phyloP scores from a whole-genome alignment of 352 stramenopile species.

The Globisporangium camurandrum region DNA sequence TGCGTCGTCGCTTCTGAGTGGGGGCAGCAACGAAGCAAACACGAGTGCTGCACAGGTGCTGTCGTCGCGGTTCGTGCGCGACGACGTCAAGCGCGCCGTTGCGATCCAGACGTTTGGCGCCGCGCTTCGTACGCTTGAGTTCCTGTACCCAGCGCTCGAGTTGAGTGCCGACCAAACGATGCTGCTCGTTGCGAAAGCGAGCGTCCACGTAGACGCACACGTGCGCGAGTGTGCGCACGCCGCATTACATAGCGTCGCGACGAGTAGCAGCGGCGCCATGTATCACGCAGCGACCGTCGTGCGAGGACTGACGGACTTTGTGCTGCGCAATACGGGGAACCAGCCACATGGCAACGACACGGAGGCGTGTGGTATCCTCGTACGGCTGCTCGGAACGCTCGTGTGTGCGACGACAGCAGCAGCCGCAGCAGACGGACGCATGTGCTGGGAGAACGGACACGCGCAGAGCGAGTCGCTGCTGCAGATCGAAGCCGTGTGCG shows the following conservation, averaged over 20 bases:
- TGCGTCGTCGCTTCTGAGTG: not conserved
- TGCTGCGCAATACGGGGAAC: constrained; percentile 41
- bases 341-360: constrained; percentile 19
- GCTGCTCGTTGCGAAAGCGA: constrained; percentile 38
- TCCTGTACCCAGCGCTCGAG: constrained; percentile 36
- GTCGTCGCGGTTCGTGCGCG: constrained; percentile 12
- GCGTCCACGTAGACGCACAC: constrained; percentile 31
- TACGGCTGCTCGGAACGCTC: constrained; percentile 23
- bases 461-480: constrained; percentile 38
- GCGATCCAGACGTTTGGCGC: constrained; percentile 45
- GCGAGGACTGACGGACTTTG: constrained; percentile 49
- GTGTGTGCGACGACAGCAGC: constrained; percentile 13
- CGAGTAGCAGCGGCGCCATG: constrained; percentile 1
- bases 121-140: constrained; percentile 29
- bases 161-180: constrained; percentile 63
- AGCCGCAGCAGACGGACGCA: not conserved
- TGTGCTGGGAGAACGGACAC: constrained; percentile 27
- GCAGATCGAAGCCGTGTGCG: constrained; percentile 46
- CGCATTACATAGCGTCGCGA: constrained; percentile 30
- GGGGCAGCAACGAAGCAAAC: constrained; percentile 3
- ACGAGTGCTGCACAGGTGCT: not conserved
- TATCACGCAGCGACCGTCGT: constrained; percentile 26
- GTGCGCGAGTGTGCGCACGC: constrained; percentile 33
- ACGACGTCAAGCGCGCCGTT: constrained; percentile 42
- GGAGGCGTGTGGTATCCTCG: constrained; percentile 26